Percentiles rank a stretch among this genome's conserved stretches.
These are phyloP conservation scores for Thermochaetoides thermophila DNA, from an alignment of 495 filamentous ascomycete genomes.

Conservation along the genomic window DNA sequence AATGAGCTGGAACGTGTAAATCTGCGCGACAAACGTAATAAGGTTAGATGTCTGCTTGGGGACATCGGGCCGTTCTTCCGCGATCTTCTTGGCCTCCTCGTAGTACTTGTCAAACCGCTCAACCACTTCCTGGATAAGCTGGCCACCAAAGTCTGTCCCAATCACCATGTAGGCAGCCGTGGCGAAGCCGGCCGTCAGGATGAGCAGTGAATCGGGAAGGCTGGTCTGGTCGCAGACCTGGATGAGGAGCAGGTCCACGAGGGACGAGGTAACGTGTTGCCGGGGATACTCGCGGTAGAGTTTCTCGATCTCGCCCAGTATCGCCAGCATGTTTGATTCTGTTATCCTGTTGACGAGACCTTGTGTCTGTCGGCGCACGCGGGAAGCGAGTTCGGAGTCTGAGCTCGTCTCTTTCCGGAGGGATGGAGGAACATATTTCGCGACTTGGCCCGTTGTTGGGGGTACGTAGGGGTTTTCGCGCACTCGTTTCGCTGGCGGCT, in stretches of 20 bases:
- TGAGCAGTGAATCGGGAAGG: slow-evolving; percentile 74
- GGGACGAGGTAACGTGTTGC: slow-evolving; percentile 64
- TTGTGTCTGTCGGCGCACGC: slow-evolving; percentile 64
- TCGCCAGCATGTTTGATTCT: slow-evolving; percentile 70
- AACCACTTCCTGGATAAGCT: slow-evolving; percentile 62
- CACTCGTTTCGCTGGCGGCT: slow-evolving; percentile 15
- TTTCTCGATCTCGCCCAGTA: slow-evolving; percentile 64
- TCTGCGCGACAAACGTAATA: slow-evolving; percentile 65
- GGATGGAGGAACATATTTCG: slow-evolving; percentile 80
- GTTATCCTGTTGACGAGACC: slow-evolving; percentile 87
- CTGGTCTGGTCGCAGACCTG: slow-evolving; percentile 61
- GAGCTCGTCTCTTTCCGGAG: slow-evolving; percentile 47
- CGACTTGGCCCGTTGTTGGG: slow-evolving; percentile 22
- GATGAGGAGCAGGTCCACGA: slow-evolving; percentile 58
- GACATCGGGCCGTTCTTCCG: slow-evolving; percentile 30
- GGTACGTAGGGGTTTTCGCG: slow-evolving; percentile 41
- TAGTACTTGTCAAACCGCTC: slow-evolving; percentile 49
- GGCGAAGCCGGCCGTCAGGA: slow-evolving; percentile 81
- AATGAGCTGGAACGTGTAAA: slow-evolving; percentile 86
- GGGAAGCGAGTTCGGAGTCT: slow-evolving; percentile 50
- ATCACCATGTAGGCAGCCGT: slow-evolving; percentile 74
- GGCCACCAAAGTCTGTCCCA: slow-evolving; percentile 76
- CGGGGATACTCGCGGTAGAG: slow-evolving; percentile 70
- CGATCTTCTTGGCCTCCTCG: slow-evolving; percentile 23
- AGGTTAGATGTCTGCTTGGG: slow-evolving; percentile 63